Percentiles rank a stretch among this genome's conserved stretches.
phyloP scores from a whole-genome alignment of 129 eudicot species.

The Flaveria ramosissima region DNA sequence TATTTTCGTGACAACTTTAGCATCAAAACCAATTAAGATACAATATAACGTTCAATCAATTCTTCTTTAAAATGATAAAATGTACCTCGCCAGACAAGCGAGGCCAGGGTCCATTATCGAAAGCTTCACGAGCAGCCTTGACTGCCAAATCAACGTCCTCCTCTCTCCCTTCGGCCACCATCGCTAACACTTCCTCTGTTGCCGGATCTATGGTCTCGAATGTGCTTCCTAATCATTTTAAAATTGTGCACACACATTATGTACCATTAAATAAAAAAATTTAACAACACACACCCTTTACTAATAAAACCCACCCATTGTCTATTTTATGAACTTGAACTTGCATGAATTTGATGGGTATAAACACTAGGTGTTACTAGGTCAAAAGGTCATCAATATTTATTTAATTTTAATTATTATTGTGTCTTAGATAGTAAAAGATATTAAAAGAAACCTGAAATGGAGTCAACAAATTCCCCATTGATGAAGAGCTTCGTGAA shows the following conservation, averaged over 20 bases:
- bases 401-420: no score
- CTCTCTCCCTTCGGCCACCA: conserved; percentile 62
- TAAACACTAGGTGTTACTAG: no score
- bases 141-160: conserved; percentile 90
- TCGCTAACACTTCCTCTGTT: conserved; percentile 62
- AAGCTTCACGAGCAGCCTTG: conserved; percentile 89
- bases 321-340: no score
- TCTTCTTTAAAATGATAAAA: neutral
- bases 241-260: neutral
- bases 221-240: conserved; percentile 50
- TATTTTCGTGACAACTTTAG: no score
- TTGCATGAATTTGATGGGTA: no score
- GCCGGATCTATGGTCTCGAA: conserved; percentile 77
- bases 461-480: conserved; percentile 65
- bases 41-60: no score
- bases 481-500: conserved; percentile 76
- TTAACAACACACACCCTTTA: no score
- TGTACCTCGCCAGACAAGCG: conserved; percentile 73
- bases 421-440: neutral
- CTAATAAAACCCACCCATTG: no score
- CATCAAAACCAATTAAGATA: no score
- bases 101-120: conserved; percentile 94
- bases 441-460: conserved; percentile 27
- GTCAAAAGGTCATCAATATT: no score
- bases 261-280: neutral